These are phyloP conservation scores for Flaveria floridana DNA, from an alignment of 140 eudicot genomes.

Conservation along the genomic window DNA sequence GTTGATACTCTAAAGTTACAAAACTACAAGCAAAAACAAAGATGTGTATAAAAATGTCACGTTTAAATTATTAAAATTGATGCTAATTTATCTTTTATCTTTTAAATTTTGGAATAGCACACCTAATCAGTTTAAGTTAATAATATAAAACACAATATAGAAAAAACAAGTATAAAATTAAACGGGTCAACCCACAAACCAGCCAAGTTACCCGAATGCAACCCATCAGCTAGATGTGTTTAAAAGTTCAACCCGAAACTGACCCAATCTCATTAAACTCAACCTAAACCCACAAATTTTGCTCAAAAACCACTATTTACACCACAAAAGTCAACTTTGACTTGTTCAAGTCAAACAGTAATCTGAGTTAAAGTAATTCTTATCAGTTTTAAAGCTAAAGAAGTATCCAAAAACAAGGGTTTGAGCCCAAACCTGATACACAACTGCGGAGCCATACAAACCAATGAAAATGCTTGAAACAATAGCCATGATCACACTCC, in stretches of 20 bases:
- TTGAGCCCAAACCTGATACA: constrained; percentile 68
- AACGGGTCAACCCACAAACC: neutral
- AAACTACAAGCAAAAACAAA: neutral
- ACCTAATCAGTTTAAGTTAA: neutral
- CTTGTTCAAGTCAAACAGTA: constrained; percentile 8
- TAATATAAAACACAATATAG: neutral
- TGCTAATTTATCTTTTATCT: neutral
- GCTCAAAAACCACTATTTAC: neutral
- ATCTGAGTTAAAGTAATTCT: neutral
- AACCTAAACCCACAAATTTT: neutral
- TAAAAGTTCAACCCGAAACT: neutral
- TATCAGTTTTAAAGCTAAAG: neutral
- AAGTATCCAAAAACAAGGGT: neutral
- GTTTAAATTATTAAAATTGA: neutral
- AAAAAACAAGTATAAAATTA: neutral
- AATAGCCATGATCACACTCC: constrained; percentile 64
- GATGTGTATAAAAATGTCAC: neutral
- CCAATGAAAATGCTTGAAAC: constrained; percentile 84
- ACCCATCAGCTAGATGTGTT: neutral
- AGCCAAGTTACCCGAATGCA: neutral
- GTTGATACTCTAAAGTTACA: neutral
- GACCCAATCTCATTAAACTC: neutral
- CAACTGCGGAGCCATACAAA: constrained; percentile 70
- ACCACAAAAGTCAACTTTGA: neutral
- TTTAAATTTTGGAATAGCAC: neutral